Evolutionary conservation across 2,329 filamentous ascomycete genomes (phyloP).

Genomic region (Cephalotrichum gorgonifer): DNA sequence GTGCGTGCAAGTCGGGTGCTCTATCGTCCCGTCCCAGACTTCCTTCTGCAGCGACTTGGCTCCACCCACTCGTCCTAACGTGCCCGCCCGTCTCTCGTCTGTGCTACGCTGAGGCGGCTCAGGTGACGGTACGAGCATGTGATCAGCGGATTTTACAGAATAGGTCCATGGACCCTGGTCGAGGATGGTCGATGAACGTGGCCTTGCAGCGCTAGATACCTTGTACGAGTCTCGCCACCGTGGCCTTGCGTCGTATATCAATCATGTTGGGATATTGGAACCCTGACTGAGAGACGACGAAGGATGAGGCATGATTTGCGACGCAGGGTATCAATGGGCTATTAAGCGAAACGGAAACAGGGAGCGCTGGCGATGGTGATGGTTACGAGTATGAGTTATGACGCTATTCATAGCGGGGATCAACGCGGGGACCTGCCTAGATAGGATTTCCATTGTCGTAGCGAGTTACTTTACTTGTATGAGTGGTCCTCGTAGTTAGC

Average conservation of each 20-base stretch:
- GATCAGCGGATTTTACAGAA: too few relatives aligned
- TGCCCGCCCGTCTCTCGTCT: not conserved
- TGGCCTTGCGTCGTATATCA: too few relatives aligned
- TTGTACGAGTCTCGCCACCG: slow-evolving; percentile 1
- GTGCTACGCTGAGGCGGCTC: not conserved
- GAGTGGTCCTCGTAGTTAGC: too few relatives aligned
- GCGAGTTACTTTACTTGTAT: too few relatives aligned
- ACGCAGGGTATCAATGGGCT: not conserved
- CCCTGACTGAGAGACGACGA: too few relatives aligned
- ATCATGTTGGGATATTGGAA: not conserved
- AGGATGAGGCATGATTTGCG: not conserved
- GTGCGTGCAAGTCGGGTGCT: too few relatives aligned
- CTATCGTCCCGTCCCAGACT: too few relatives aligned
- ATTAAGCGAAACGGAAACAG: not conserved
- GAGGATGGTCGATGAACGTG: not conserved
- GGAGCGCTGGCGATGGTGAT: not conserved
- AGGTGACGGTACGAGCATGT: not conserved
- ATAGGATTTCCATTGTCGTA: not conserved
- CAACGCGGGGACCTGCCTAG: not conserved
- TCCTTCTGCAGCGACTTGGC: too few relatives aligned
- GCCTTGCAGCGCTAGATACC: not conserved
- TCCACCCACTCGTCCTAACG: too few relatives aligned
- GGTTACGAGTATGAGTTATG: too few relatives aligned
- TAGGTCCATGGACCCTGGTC: too few relatives aligned
- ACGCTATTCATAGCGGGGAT: not conserved